phyloP scores from a whole-genome alignment of 306 rosid genomes.

The Trifolium repens region DNA sequence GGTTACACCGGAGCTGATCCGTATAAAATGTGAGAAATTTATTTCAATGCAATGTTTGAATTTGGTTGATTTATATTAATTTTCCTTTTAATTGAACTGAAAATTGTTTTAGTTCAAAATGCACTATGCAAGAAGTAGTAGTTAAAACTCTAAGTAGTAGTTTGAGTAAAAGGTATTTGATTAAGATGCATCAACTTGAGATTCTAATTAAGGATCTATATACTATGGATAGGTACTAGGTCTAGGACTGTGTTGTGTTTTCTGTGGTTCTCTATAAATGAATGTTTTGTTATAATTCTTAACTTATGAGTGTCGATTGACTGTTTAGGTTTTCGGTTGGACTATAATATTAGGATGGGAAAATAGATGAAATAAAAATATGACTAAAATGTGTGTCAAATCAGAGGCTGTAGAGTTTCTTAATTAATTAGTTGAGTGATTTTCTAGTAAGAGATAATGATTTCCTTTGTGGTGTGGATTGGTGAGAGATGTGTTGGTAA shows the following conservation, averaged over 20 bases:
- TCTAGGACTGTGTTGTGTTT: slow-evolving; percentile 1
- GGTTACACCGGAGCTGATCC: slow-evolving; percentile 97
- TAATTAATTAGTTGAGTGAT: neutral
- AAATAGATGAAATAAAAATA: neutral
- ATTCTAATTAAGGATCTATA: slow-evolving; percentile 6
- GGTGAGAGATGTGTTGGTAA: slow-evolving; percentile 5
- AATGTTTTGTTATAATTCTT: neutral
- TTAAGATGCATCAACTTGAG: neutral
- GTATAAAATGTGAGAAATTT: slow-evolving; percentile 67
- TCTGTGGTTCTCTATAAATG: slow-evolving; percentile 11
- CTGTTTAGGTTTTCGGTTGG: slow-evolving; percentile 12
- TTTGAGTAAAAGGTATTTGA: neutral
- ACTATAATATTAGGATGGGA: slow-evolving; percentile 9
- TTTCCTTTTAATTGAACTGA: neutral
- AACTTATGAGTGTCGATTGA: slow-evolving; percentile 3
- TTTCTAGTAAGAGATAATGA: neutral
- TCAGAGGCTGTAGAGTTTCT: neutral
- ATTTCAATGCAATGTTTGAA: neutral
- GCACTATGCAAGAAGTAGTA: neutral
- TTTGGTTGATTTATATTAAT: neutral
- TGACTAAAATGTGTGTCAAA: slow-evolving; percentile 6
- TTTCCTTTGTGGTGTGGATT: slow-evolving; percentile 14
- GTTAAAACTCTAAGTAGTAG: neutral
- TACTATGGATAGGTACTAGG: neutral
- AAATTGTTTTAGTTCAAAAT: slow-evolving; percentile 3